A percentile compares a stretch with the other conserved stretches of the same genome.
phyloP scores from a whole-genome alignment of 192 early-diverging fungal genomes.

The Linnemannia elongata region DNA sequence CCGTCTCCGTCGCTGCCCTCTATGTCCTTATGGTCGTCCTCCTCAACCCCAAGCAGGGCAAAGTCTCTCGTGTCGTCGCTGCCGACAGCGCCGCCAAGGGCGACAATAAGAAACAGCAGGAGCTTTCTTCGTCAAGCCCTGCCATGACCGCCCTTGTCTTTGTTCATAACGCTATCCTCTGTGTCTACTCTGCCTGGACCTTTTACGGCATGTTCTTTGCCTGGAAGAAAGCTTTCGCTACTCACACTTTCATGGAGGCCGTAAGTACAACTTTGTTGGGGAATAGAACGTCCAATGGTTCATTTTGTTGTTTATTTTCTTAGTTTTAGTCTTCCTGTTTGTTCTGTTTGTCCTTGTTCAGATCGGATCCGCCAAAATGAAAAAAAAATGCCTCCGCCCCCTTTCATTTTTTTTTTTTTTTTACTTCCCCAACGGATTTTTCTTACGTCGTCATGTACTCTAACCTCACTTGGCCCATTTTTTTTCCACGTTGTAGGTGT shows the following conservation, averaged over 20 bases:
- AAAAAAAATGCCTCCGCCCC: neutral
- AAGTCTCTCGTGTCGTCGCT: conserved; percentile 57
- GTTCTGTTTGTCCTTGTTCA: conserved; percentile 9
- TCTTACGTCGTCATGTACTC: too few species aligned
- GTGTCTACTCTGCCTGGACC: conserved; percentile 74
- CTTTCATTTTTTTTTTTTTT: neutral
- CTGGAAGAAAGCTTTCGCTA: conserved; percentile 57
- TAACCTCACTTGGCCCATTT: neutral
- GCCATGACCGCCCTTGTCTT: conserved; percentile 72
- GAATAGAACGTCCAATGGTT: neutral
- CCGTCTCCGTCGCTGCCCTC: conserved; percentile 27
- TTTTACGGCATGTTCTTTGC: conserved; percentile 68
- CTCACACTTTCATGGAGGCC: conserved; percentile 61
- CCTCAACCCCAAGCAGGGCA: conserved; percentile 46
- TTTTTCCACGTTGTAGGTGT: conserved; percentile 42
- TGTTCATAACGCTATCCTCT: conserved; percentile 76
- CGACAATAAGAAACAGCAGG: conserved; percentile 24
- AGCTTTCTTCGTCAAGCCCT: conserved; percentile 42
- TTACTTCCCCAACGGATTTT: neutral
- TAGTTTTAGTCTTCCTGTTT: conserved; percentile 8
- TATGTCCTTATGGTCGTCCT: conserved; percentile 54
- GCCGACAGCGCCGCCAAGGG: conserved; percentile 43
- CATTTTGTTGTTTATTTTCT: neutral
- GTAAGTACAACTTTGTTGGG: conserved; percentile 32
- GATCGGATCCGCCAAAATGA: neutral